Evolutionary conservation across 2,329 filamentous ascomycete genomes (phyloP), one percentile per base, ranked within the genome.

Genomic region (Tolypocladium endophyticum): DNA sequence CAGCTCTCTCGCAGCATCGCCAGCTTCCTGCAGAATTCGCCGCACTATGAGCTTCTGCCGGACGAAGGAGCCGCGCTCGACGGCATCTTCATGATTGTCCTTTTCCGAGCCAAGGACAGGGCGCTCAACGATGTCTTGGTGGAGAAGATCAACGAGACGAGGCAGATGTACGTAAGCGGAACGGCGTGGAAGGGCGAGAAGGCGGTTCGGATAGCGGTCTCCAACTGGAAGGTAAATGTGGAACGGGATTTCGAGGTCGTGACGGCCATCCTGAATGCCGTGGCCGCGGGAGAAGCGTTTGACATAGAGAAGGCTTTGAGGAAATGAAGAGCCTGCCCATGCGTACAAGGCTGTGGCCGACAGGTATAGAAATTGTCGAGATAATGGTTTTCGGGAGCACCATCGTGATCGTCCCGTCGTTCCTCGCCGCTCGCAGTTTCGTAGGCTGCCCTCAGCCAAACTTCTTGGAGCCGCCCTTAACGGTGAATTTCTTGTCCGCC

Each of bases 161-260:
- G 86, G 47, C 84, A 83, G 68, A 87, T 96, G 67, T 96, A 92
- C 68, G 88, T 96, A 6, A 92, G 89, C 61, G 89, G 89, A 0
- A 96, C 90, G 16, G 79, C 74, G 54, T 97, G 92, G 91, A 78
- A 85, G 50, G 89, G 88, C 0, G 75, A 78, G 60, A 82, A 86
- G 60, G 92, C 92, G 11, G 88, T 87, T 62, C 81, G 93, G n/a
- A 84, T 96, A 65, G 92, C 93, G 0, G 85, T 96, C 50, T 88
- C 89, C 45, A 97, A 89, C 68, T 96, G 92, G 90, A 84, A 83
- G 71, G 87, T 89, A 2, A 80, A 92, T 67, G 79, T 86, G 0
- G 79, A 85, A 55, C 79, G 80, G 61, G 92, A 96, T 69, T 74
- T 87, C 61, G 74, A 73, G 25, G 71, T 90, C n/a, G 81, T 95